These are phyloP conservation scores for Blastomyces emzantsi DNA, from an alignment of 2,329 filamentous ascomycete genomes.

Conservation along the genomic window DNA sequence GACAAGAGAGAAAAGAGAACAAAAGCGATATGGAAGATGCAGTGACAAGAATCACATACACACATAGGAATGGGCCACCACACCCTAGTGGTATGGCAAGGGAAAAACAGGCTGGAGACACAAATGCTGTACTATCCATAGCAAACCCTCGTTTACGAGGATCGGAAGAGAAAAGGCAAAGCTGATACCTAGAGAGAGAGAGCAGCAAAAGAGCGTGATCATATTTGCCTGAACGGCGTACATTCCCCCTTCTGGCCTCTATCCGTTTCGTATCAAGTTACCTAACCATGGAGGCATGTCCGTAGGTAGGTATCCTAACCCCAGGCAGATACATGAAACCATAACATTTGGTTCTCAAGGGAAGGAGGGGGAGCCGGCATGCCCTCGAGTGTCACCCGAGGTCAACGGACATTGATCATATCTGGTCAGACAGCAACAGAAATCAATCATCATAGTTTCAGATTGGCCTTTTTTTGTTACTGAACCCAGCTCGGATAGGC, in stretches of 20 bases:
- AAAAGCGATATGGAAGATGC: too few relatives aligned
- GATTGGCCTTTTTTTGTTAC: background rate
- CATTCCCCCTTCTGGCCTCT: background rate
- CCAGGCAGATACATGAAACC: background rate
- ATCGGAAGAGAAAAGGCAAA: background rate
- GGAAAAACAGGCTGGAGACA: background rate
- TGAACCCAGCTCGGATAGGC: background rate
- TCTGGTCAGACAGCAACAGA: background rate
- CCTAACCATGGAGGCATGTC: conserved; percentile 1
- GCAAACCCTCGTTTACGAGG: background rate
- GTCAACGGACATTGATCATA: background rate
- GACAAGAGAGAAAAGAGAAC: background rate
- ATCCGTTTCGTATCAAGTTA: background rate
- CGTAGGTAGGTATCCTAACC: background rate
- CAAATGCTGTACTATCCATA: background rate
- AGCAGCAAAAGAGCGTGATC: background rate
- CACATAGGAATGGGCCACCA: background rate
- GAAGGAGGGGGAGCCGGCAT: background rate
- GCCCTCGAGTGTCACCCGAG: background rate
- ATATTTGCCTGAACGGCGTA: background rate
- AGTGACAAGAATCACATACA: background rate
- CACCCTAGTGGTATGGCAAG: background rate
- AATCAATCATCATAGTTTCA: background rate
- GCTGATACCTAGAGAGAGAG: background rate
- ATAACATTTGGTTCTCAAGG: background rate